These are phyloP conservation scores for Cucumis cinereus DNA, from an alignment of 306 rosid genomes.

Conservation along the genomic window DNA sequence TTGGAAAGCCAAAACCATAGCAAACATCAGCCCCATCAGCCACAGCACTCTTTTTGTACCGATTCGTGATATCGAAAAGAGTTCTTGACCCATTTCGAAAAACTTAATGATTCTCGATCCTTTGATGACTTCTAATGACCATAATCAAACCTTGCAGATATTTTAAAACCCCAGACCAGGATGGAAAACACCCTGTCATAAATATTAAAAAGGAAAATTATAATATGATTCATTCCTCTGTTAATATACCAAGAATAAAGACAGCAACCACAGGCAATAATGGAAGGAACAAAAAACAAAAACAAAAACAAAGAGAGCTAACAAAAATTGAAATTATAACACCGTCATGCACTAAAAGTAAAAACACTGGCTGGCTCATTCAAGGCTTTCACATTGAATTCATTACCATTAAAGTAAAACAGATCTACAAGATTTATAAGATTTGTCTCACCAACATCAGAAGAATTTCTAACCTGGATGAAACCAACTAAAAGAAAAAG, in stretches of 20 bases:
- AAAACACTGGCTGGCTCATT: neutral
- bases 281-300: neutral
- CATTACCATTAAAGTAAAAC: neutral
- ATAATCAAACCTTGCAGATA: conserved; percentile 29
- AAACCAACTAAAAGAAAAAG: neutral
- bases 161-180: conserved; percentile 12
- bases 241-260: neutral
- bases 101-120: conserved; percentile 3
- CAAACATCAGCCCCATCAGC: conserved; percentile 40
- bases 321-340: neutral
- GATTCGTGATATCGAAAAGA: conserved; percentile 22
- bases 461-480: neutral
- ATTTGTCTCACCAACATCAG: conserved; percentile 9
- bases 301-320: neutral
- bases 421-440: neutral
- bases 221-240: neutral
- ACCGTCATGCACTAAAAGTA: neutral
- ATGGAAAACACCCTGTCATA: conserved; percentile 3
- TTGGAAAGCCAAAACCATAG: conserved; percentile 33
- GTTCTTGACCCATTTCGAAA: conserved; percentile 44
- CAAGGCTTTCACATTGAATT: neutral
- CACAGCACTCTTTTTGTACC: conserved; percentile 40
- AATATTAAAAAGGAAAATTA: neutral
- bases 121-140: conserved; percentile 20
- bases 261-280: neutral